A percentile compares a stretch with the other conserved stretches of the same genome.
phyloP scores from a whole-genome alignment of 495 filamentous ascomycete species.

The Mytilinidion resinicola region DNA sequence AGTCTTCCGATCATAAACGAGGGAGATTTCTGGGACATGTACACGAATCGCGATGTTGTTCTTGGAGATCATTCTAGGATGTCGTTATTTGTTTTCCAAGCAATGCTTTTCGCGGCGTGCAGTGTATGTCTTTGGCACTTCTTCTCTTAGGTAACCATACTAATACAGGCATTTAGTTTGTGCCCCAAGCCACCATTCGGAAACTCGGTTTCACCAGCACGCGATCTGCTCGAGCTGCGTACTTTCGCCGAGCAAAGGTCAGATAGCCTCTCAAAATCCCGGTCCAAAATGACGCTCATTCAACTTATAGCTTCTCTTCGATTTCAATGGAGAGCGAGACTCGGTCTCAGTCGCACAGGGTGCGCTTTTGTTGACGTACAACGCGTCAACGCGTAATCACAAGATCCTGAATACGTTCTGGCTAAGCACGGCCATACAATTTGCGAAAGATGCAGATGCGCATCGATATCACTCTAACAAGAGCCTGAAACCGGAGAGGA shows the following conservation, averaged over 20 bases:
- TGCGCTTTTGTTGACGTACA: background rate
- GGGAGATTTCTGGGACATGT: constrained; percentile 44
- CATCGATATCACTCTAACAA: background rate
- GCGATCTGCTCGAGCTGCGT: background rate
- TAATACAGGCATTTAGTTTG: constrained; percentile 32
- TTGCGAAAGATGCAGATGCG: background rate
- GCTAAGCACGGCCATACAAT: background rate
- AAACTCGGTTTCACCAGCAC: constrained; percentile 37
- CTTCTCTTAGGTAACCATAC: background rate
- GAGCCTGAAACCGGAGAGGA: constrained; percentile 39
- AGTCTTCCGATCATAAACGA: constrained; percentile 44
- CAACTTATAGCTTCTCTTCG: background rate
- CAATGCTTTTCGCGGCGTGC: constrained; percentile 44
- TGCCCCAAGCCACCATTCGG: constrained; percentile 38
- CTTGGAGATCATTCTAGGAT: constrained; percentile 20
- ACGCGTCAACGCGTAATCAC: background rate
- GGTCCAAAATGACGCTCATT: background rate
- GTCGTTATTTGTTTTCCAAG: constrained; percentile 46
- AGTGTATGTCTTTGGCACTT: constrained; percentile 32
- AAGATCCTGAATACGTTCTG: background rate
- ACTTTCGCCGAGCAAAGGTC: background rate
- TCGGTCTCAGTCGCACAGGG: background rate
- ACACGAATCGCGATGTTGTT: constrained; percentile 12
- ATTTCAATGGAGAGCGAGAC: background rate
- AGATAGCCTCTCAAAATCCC: background rate